These are phyloP conservation scores for Globisporangium cederbergense DNA, from an alignment of 352 stramenopile genomes.

Conservation along the genomic window DNA sequence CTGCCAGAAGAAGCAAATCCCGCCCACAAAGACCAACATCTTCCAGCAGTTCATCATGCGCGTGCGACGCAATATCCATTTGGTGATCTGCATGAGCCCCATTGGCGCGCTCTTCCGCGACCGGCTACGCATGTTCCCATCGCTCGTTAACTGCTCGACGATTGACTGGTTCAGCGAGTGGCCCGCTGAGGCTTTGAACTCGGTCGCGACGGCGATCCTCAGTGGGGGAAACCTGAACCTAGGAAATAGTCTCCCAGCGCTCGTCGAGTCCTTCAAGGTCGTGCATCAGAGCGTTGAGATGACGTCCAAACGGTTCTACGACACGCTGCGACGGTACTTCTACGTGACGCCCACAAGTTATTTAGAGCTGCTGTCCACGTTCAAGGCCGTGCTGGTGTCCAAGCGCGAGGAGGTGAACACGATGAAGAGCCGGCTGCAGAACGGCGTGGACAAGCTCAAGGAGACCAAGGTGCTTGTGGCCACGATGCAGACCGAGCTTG, in stretches of 20 bases:
- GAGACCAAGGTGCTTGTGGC: conserved; percentile 79
- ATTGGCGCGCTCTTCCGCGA: conserved; percentile 80
- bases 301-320: conserved; percentile 83
- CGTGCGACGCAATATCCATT: conserved; percentile 89
- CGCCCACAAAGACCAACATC: conserved; percentile 93
- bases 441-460: conserved; percentile 85
- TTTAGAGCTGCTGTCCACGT: conserved; percentile 89
- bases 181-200: conserved; percentile 82
- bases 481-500: conserved; percentile 83
- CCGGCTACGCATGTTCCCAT: conserved; percentile 85
- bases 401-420: conserved; percentile 90
- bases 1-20: conserved; percentile 89
- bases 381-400: conserved; percentile 83
- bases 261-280: conserved; percentile 85
- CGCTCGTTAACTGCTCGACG: conserved; percentile 83
- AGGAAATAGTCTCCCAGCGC: conserved; percentile 35
- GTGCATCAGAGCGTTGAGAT: conserved; percentile 90
- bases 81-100: conserved; percentile 89
- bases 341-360: conserved; percentile 94
- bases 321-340: conserved; percentile 83
- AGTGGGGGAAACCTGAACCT: conserved; percentile 72
- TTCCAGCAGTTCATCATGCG: conserved; percentile 93
- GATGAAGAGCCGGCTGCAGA: conserved; percentile 80
- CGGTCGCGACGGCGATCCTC: conserved; percentile 82
- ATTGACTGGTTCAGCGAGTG: conserved; percentile 90